Evolutionary conservation across 1,139 yeast genomes (phyloP).

Genomic region (Meyerozyma athensensis): DNA sequence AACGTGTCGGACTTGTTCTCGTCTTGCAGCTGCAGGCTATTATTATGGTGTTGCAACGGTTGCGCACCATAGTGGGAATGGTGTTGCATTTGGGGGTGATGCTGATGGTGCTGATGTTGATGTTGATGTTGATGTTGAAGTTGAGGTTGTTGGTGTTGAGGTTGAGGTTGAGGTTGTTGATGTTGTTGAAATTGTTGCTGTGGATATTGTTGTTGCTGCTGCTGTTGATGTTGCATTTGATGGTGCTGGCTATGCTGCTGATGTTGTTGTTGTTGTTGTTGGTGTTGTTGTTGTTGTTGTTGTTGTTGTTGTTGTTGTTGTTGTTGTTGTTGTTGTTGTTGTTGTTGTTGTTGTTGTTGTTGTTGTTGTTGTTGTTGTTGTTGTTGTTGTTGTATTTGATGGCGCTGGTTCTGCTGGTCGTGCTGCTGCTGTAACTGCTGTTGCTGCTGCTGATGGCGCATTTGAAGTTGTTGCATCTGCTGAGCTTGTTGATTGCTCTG

Average conservation of each 20-base stretch:
- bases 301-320: constrained; percentile 8
- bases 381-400: constrained; percentile 5
- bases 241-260: constrained; percentile 6
- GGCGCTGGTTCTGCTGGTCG: too few species aligned
- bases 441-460: constrained; percentile 6
- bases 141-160: neutral
- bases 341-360: neutral
- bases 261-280: too few species aligned
- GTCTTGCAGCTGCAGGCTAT: too few species aligned
- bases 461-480: neutral
- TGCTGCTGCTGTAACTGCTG: constrained; percentile 5
- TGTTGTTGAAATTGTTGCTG: neutral
- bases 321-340: neutral
- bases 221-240: neutral
- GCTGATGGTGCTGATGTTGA: constrained; percentile 5
- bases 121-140: constrained; percentile 6
- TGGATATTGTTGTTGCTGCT: too few species aligned
- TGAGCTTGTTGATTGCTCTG: neutral
- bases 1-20: neutral
- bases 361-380: constrained; percentile 6
- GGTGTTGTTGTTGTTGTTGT: constrained; percentile 1
- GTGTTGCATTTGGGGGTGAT: too few species aligned
- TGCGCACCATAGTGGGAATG: too few species aligned
- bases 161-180: neutral
- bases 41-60: too few species aligned